A percentile compares a stretch with the other conserved stretches of the same genome.
phyloP scores from a whole-genome alignment of 805 yeast species.

The Candida xyloterini region DNA sequence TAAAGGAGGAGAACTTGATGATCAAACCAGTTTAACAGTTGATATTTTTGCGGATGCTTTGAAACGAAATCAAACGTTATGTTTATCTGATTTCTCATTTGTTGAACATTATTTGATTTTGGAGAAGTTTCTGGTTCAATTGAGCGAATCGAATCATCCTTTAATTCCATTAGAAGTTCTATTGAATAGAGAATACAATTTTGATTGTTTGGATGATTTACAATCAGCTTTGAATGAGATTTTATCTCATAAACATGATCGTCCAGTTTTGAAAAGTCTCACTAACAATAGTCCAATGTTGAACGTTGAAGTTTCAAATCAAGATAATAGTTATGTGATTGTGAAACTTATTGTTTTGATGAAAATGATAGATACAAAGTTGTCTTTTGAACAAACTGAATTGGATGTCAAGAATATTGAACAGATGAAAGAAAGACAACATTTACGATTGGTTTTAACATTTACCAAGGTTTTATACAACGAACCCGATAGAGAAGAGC shows the following conservation, averaged over 20 bases:
- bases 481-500: conserved; percentile 19
- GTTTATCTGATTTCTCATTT: conserved; percentile 54
- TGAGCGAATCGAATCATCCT: conserved; percentile 31
- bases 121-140: conserved; percentile 25
- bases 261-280: not conserved
- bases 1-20: conserved; percentile 24
- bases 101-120: conserved; percentile 34
- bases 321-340: conserved; percentile 38
- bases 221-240: conserved; percentile 19
- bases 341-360: conserved; percentile 36
- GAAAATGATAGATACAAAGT: conserved; percentile 15
- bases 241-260: conserved; percentile 17
- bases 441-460: conserved; percentile 31
- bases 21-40: conserved; percentile 32
- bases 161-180: conserved; percentile 26
- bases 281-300: conserved; percentile 10
- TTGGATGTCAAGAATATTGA: conserved; percentile 21
- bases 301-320: conserved; percentile 11
- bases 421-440: conserved; percentile 27
- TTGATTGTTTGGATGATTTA: conserved; percentile 14
- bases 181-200: conserved; percentile 10
- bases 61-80: conserved; percentile 45
- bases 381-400: conserved; percentile 28
- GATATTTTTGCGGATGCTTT: conserved; percentile 47
- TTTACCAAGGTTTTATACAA: conserved; percentile 32